These are phyloP conservation scores for Brassica rapa DNA, from an alignment of 345 rosid species.

Conservation along the genomic window DNA sequence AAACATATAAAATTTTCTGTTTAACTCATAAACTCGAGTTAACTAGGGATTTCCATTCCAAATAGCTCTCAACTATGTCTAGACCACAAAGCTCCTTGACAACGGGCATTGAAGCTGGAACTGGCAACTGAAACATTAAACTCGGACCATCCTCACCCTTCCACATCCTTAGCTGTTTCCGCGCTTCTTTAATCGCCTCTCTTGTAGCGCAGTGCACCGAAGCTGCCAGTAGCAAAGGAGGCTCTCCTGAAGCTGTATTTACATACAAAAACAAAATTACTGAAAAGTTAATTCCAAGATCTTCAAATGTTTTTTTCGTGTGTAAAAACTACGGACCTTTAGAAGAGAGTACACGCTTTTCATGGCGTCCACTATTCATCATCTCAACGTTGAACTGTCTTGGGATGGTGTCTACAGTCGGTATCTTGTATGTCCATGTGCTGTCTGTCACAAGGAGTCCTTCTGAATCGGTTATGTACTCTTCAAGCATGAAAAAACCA, in stretches of 20 bases:
- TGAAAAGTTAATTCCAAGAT: not conserved
- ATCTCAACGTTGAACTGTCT: slow-evolving; percentile 76
- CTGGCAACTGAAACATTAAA: slow-evolving; percentile 53
- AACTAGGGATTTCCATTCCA: slow-evolving; percentile 40
- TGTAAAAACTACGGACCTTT: slow-evolving; percentile 53
- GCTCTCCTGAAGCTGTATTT: slow-evolving; percentile 87
- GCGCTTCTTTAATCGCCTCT: slow-evolving; percentile 76
- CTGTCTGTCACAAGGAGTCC: slow-evolving; percentile 68
- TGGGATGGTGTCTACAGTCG: slow-evolving; percentile 85
- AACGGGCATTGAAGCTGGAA: slow-evolving; percentile 81
- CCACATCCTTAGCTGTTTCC: slow-evolving; percentile 63
- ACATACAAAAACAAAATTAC: not conserved
- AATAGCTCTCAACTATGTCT: slow-evolving; percentile 62
- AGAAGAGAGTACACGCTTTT: slow-evolving; percentile 75
- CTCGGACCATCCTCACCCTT: slow-evolving; percentile 15
- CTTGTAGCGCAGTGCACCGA: slow-evolving; percentile 83
- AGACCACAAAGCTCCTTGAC: slow-evolving; percentile 80
- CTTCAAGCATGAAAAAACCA: slow-evolving; percentile 91
- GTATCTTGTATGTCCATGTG: slow-evolving; percentile 92
- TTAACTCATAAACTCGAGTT: slow-evolving; percentile 5
- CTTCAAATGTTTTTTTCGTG: not conserved
- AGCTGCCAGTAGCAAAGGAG: slow-evolving; percentile 82
- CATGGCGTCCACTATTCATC: slow-evolving; percentile 70
- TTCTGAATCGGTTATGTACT: slow-evolving; percentile 62
- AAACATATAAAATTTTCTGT: no score